Conservation (phyloP, 2,329 filamentous ascomycete genomes). For the Rhexocercosporidium sp. region DNA sequence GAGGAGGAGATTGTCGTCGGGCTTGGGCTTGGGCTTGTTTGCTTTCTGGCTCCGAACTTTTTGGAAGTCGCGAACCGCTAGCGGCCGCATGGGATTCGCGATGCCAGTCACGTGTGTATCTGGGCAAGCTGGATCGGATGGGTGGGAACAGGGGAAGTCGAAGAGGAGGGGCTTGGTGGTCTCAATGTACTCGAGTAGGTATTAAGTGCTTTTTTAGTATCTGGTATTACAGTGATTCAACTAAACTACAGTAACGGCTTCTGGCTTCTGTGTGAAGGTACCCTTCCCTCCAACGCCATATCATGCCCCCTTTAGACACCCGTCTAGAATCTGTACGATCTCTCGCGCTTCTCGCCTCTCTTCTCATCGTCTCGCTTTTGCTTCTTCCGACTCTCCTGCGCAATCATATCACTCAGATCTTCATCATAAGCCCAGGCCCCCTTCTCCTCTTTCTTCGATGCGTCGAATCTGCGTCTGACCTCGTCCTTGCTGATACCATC, state of each 20-base stretch:
- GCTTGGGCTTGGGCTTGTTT: not conserved
- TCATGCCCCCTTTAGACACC: not conserved
- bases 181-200: not conserved
- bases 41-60: not conserved
- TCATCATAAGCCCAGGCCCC: slow-evolving; percentile 75
- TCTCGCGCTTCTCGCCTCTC: slow-evolving; percentile 60
- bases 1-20: not conserved
- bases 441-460: slow-evolving; percentile 65
- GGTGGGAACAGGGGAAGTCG: not conserved
- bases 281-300: slow-evolving; percentile 15
- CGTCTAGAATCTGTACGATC: slow-evolving; percentile 39
- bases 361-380: slow-evolving; percentile 87
- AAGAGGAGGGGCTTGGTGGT: not conserved
- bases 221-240: slow-evolving; percentile 30
- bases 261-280: not conserved
- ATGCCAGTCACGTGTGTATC: not conserved
- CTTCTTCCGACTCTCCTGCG: slow-evolving; percentile 87
- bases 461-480: slow-evolving; percentile 80
- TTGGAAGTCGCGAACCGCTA: slow-evolving; percentile 13
- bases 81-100: slow-evolving; percentile 5
- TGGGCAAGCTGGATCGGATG: no score
- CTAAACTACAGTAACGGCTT: slow-evolving; percentile 25
- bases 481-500: slow-evolving; percentile 87
- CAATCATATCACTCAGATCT: slow-evolving; percentile 94
- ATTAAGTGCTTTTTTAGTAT: slow-evolving; percentile 12